Evolutionary conservation across 139 green algal genomes (phyloP).

Genomic region (Eudorina sp.): DNA sequence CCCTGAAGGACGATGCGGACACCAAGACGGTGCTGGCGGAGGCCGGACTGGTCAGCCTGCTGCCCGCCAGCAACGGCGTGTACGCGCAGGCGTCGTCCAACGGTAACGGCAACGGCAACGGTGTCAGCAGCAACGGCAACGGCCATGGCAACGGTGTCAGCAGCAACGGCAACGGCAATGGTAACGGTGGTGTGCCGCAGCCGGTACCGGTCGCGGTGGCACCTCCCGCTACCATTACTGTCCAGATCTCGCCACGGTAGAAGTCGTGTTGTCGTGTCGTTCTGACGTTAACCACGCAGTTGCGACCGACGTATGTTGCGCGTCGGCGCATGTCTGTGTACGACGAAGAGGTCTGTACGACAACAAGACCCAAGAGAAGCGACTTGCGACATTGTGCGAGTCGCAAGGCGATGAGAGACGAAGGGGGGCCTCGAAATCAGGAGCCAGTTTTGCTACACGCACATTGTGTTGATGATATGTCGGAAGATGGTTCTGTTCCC

Average conservation of each 20-base stretch:
- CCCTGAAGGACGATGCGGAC: constrained; percentile 58
- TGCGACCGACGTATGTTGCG: no score
- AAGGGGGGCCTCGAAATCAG: no score
- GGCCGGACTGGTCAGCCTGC: constrained; percentile 8
- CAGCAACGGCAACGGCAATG: constrained; percentile 15
- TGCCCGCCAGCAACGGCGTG: neutral
- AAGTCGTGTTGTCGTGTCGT: no score
- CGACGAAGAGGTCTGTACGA: no score
- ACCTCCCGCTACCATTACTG: neutral
- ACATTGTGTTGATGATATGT: no score
- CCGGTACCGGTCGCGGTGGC: neutral
- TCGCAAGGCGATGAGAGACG: no score
- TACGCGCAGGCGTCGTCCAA: neutral
- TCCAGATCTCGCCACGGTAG: neutral
- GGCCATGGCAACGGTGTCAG: neutral
- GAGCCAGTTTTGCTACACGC: no score
- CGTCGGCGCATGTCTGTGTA: no score
- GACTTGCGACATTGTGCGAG: no score
- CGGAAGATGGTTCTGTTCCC: no score
- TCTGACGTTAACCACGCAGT: no score
- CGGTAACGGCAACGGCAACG: constrained; percentile 17
- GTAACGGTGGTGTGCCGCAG: constrained; percentile 19
- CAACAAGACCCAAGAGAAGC: no score
- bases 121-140: neutral
- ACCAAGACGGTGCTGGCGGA: constrained; percentile 43